Evolutionary conservation across 192 early-diverging fungal species (phyloP).

Genomic region (Entophlyctis helioformis): DNA sequence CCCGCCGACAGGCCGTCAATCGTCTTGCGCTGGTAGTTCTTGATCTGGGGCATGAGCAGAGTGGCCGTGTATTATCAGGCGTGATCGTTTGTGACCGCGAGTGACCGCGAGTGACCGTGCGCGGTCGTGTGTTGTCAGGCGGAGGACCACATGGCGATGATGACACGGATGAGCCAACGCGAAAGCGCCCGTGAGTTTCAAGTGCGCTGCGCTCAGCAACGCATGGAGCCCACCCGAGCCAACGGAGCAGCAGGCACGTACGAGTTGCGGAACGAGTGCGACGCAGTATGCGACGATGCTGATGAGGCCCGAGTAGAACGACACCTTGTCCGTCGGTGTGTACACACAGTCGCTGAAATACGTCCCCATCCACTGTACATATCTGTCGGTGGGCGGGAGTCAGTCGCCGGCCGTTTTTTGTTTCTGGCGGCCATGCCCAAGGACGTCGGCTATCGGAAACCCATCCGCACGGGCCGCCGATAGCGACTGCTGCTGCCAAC

Average conservation of each 20-base stretch:
- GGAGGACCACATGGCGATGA: neutral
- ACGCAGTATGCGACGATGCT: conserved; percentile 21
- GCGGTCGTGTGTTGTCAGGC: neutral
- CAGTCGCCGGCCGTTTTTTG: too few relatives aligned
- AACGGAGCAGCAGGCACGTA: neutral
- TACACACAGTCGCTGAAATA: conserved; percentile 34
- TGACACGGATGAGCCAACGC: neutral
- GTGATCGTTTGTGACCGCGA: too few relatives aligned
- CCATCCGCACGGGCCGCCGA: too few relatives aligned
- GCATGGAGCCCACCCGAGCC: too few relatives aligned
- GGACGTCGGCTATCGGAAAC: too few relatives aligned
- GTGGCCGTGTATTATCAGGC: neutral
- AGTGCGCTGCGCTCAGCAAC: too few relatives aligned
- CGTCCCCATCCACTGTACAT: conserved; percentile 24
- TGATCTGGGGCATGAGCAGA: conserved; percentile 8
- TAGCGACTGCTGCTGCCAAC: too few relatives aligned
- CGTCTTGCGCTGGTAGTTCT: conserved; percentile 26
- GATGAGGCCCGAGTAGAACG: conserved; percentile 18
- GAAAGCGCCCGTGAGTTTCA: neutral
- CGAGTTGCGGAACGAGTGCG: conserved; percentile 28
- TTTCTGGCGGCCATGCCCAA: too few relatives aligned
- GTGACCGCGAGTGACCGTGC: too few relatives aligned
- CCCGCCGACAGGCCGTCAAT: conserved; percentile 26
- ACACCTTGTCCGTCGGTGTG: conserved; percentile 16
- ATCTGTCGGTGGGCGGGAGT: too few relatives aligned